Base-by-base conservation (phyloP, 768 basidiomycete species). In the Phlegmacium glaucopus region DNA sequence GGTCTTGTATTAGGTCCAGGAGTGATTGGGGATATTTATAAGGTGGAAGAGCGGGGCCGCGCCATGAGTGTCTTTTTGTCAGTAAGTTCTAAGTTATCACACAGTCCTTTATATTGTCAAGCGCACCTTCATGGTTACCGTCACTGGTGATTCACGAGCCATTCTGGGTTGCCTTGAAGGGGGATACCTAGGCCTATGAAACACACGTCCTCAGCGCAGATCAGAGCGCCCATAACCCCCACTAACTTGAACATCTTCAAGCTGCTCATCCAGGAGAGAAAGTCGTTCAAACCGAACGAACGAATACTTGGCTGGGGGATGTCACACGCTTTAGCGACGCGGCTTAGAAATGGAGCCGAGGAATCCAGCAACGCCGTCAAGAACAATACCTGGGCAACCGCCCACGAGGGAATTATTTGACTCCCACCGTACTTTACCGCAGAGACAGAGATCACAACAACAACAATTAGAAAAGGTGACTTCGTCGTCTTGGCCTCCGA, bases 391-490 rank as follows among this genome's bases (percentile, higher is more conserved):
- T 75, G 2, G 72, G 71, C 2, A 63, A 65, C 32, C 47, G 55
- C 8, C 59, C 62, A 13, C 63, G 58, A 8, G 42, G 59, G 2
- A 57, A 56, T 36, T 61, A 70, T 42, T 56, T 68, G 55, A 77
- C 79, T n/a, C 2, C 79, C 79, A 17, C 79, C 79, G 1, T 80
- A 83, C 52, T 70, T 80, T 39, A 79, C 76, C 1, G 80, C 80
- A 0, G 70, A 72, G 51, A 81, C 82, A 0, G 75, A 76, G 41
- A 69, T 80, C 15, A 77, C 74, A 8, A 67, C 63, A 0, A 66
- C 63, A 2, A 57, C 69, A 22, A 45, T 78, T 2, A 58, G 67
- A 36, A 66, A 68, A 12, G 78, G 77, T n/a, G 77, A 79, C 50
- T 81, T 83, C 58, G 54, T 82, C 44, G 72, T 83, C 25, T 57